Evolutionary conservation across 73 alveolate genomes (phyloP).

Genomic region (Symbiodinium pilosum): DNA sequence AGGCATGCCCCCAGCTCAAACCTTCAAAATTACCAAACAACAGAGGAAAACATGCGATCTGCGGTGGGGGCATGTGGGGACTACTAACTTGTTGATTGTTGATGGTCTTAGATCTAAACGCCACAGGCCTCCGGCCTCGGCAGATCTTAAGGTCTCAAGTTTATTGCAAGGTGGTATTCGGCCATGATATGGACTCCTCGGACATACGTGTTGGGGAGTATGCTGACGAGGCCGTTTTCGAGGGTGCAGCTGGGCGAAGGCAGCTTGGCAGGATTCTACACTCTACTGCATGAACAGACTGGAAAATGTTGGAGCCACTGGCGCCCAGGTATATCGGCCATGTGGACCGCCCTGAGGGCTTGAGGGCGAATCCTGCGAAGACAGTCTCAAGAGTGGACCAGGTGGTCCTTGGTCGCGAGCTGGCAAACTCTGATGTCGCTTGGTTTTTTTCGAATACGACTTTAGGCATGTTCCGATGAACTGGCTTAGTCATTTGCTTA

Average conservation of each 20-base stretch:
- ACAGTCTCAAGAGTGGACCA: not conserved
- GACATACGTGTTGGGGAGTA: constrained; percentile 20
- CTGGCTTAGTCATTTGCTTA: too few species aligned
- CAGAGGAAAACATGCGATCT: too few species aligned
- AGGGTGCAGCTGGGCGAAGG: constrained; percentile 75
- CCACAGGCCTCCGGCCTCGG: too few species aligned
- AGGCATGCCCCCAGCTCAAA: too few species aligned
- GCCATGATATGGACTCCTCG: constrained; percentile 51
- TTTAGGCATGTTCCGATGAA: too few species aligned
- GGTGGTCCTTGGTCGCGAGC: constrained; percentile 29
- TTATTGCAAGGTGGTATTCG: constrained; percentile 31
- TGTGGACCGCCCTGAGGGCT: not conserved
- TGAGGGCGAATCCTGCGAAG: constrained; percentile 20
- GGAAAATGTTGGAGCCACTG: not conserved
- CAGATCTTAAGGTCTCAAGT: too few species aligned
- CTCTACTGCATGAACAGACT: too few species aligned
- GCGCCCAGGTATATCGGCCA: constrained; percentile 3
- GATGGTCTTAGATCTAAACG: too few species aligned
- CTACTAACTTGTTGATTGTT: too few species aligned
- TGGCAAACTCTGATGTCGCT: not conserved
- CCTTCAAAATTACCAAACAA: too few species aligned
- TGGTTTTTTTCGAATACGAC: not conserved
- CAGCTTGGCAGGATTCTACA: not conserved
- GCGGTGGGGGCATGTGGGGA: too few species aligned
- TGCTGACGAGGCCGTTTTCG: constrained; percentile 10